These are phyloP conservation scores for Bryoglossum gracile DNA, from an alignment of 495 filamentous ascomycete genomes.

Conservation along the genomic window DNA sequence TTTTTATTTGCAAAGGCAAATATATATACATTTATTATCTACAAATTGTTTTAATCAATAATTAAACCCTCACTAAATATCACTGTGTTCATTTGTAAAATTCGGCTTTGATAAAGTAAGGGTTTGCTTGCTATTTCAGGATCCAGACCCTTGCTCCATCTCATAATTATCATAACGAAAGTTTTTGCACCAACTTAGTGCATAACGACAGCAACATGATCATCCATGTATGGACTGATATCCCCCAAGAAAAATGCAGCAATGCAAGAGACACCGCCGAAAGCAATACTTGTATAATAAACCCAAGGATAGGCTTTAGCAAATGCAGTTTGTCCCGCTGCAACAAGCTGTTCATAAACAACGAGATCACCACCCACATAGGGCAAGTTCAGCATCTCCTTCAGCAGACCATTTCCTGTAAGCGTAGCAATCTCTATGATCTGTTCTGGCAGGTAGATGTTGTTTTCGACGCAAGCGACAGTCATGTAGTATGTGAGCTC, in stretches of 20 bases:
- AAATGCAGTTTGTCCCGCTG: conserved; percentile 54
- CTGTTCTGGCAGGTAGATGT: conserved; percentile 41
- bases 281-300: conserved; percentile 60
- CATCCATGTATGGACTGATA: conserved; percentile 57
- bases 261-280: conserved; percentile 52
- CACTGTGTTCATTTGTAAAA: too few species aligned
- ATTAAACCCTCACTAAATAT: not conserved
- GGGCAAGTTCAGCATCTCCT: conserved; percentile 45
- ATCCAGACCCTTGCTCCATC: too few species aligned
- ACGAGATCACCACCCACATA: conserved; percentile 47
- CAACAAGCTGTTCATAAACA: conserved; percentile 48
- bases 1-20: not conserved
- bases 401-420: conserved; percentile 48
- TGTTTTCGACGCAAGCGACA: conserved; percentile 43
- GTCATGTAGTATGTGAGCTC: conserved; percentile 45
- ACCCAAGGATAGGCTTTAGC: conserved; percentile 57
- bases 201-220: conserved; percentile 60
- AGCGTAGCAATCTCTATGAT: conserved; percentile 46
- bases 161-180: too few species aligned
- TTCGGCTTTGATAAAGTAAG: too few species aligned
- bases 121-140: too few species aligned
- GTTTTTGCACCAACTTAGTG: conserved; percentile 27
- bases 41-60: not conserved
- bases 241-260: conserved; percentile 56
- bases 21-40: not conserved